Conservation (phyloP, 768 basidiomycete genomes). For the Hygrocybe punicea region DNA sequence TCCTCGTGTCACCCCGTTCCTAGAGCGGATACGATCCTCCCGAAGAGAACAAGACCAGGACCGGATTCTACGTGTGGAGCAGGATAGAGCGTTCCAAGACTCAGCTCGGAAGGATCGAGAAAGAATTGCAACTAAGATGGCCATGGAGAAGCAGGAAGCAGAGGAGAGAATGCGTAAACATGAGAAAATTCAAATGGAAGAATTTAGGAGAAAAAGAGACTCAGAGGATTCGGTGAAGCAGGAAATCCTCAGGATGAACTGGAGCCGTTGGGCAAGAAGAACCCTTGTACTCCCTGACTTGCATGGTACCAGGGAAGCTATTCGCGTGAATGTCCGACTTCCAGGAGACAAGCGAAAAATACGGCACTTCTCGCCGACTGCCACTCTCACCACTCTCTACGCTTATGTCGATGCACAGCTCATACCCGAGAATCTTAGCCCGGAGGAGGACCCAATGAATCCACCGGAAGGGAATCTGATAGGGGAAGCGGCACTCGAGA, state of each 20-base stretch:
- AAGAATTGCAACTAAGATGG: conserved; percentile 29
- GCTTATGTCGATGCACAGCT: conserved; percentile 66
- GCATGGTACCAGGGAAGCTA: conserved; percentile 21
- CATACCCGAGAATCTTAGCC: conserved; percentile 40
- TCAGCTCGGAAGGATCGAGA: conserved; percentile 58
- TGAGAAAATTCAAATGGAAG: conserved; percentile 18
- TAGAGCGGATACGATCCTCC: conserved; percentile 56
- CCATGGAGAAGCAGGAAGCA: conserved; percentile 26
- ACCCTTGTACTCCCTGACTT: conserved; percentile 39
- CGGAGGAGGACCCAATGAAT: conserved; percentile 41
- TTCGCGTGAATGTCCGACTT: conserved; percentile 54
- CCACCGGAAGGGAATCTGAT: conserved; percentile 40
- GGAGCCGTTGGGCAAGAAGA: conserved; percentile 59
- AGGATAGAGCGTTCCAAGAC: conserved; percentile 74
- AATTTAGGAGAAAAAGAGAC: conserved; percentile 28
- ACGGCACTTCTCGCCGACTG: conserved; percentile 48
- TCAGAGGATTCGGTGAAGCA: conserved; percentile 36
- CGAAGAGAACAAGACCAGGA: conserved; percentile 50
- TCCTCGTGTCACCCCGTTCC: conserved; percentile 76
- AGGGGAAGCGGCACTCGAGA: conserved; percentile 37
- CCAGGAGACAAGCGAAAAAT: conserved; percentile 57
- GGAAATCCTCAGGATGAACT: conserved; percentile 42
- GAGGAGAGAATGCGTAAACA: conserved; percentile 24
- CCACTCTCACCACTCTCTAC: conserved; percentile 63
- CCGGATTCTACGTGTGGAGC: conserved; percentile 68